Evolutionary conservation across 2,329 filamentous ascomycete species (phyloP).

Genomic region (Metarhizium rileyi): DNA sequence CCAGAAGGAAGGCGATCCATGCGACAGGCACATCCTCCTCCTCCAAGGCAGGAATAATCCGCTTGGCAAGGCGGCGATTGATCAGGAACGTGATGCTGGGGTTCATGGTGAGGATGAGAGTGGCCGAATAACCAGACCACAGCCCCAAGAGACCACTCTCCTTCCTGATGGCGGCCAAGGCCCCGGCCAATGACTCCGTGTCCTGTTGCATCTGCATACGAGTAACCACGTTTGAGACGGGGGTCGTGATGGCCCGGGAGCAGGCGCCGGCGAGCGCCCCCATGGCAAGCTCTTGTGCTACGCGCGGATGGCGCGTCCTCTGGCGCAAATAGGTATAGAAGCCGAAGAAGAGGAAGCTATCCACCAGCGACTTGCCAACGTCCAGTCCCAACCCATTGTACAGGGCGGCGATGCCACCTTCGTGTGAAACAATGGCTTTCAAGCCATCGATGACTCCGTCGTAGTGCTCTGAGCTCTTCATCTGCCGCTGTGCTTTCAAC

Average conservation of each 20-base stretch:
- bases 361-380: conserved; percentile 56
- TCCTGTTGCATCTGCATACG: conserved; percentile 62
- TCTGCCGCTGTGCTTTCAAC: conserved; percentile 65
- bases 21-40: conserved; percentile 29
- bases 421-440: conserved; percentile 56
- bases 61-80: conserved; percentile 59
- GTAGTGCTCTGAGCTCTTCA: conserved; percentile 44
- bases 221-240: conserved; percentile 73
- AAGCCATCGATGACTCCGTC: conserved; percentile 58
- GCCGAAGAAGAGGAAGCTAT: conserved; percentile 81
- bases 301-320: conserved; percentile 38
- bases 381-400: conserved; percentile 58
- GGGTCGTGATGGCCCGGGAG: conserved; percentile 67
- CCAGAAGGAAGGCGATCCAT: conserved; percentile 39
- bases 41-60: conserved; percentile 41
- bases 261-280: conserved; percentile 66
- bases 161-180: conserved; percentile 50
- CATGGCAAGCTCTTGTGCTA: conserved; percentile 63
- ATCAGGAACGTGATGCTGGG: conserved; percentile 80
- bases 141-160: conserved; percentile 68
- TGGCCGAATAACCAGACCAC: conserved; percentile 83
- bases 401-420: conserved; percentile 62
- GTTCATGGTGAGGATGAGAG: conserved; percentile 71
- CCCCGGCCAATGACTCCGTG: conserved; percentile 39
- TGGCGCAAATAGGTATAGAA: conserved; percentile 53